These are phyloP conservation scores for Tylopilus sp. DNA, from an alignment of 1,284 basidiomycete genomes.

Conservation along the genomic window DNA sequence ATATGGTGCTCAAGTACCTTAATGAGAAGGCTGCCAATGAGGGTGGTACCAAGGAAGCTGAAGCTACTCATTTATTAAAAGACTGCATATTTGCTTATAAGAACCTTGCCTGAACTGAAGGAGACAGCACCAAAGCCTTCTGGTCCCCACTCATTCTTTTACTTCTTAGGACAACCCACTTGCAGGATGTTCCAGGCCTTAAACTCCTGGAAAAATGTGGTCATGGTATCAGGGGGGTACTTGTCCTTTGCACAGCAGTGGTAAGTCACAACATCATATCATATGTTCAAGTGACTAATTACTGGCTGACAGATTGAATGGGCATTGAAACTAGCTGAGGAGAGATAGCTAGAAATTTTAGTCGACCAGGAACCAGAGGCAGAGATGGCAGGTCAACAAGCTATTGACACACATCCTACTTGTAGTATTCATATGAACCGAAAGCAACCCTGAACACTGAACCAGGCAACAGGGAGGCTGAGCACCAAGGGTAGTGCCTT, in stretches of 20 bases:
- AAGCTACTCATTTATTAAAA: neutral
- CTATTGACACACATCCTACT: neutral
- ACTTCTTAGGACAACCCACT: neutral
- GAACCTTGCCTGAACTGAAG: neutral
- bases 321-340: neutral
- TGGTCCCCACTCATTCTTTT: neutral
- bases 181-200: neutral
- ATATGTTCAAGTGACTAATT: neutral
- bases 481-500: neutral
- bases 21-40: neutral
- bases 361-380: neutral
- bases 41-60: neutral
- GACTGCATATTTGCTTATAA: neutral
- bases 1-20: constrained; percentile 1
- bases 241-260: neutral
- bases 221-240: constrained; percentile 1
- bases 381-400: too few species aligned
- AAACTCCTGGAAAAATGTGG: neutral
- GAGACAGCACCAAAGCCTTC: neutral
- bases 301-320: neutral
- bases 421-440: neutral
- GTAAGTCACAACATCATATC: neutral
- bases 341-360: neutral
- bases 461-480: neutral
- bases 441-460: neutral